Percentiles rank a stretch among this genome's conserved stretches.
Evolutionary conservation across 2,329 filamentous ascomycete genomes (phyloP).

Genomic region (Blastomyces percursus): DNA sequence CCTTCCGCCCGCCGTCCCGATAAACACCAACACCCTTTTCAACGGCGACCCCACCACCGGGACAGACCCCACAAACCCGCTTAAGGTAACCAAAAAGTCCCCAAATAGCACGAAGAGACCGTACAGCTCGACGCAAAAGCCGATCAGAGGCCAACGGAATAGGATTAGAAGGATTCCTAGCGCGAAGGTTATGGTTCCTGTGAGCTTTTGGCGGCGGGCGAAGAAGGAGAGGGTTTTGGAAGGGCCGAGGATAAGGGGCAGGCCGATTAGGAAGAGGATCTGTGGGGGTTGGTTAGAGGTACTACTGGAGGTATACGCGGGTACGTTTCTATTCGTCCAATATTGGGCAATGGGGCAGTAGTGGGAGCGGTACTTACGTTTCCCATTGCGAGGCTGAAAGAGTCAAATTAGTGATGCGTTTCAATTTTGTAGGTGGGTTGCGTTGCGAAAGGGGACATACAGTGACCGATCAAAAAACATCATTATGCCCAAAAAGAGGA

Average conservation of each 20-base stretch:
- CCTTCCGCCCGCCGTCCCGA: slow-evolving; percentile 61
- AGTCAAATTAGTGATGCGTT: background rate
- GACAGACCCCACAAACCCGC: slow-evolving; percentile 71
- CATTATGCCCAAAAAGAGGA: slow-evolving; percentile 85
- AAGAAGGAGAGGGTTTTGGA: slow-evolving; percentile 92
- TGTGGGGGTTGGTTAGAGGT: slow-evolving; percentile 26
- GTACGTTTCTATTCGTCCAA: background rate
- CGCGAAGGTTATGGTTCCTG: slow-evolving; percentile 82
- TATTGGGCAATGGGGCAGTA: slow-evolving; percentile 6
- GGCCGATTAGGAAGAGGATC: slow-evolving; percentile 96
- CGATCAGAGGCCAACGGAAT: slow-evolving; percentile 78
- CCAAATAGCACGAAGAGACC: slow-evolving; percentile 90
- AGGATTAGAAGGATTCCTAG: slow-evolving; percentile 75
- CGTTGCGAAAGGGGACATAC: slow-evolving; percentile 42
- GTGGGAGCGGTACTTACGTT: slow-evolving; percentile 49
- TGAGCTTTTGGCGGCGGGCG: slow-evolving; percentile 81
- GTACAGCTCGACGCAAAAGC: slow-evolving; percentile 84
- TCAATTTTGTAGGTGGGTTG: background rate
- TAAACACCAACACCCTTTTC: slow-evolving; percentile 58
- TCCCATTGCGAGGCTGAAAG: slow-evolving; percentile 80
- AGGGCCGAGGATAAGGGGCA: slow-evolving; percentile 89
- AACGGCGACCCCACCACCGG: slow-evolving; percentile 83
- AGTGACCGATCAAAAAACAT: slow-evolving; percentile 97
- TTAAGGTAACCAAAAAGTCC: slow-evolving; percentile 89
- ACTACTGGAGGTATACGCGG: no score